Conservation (phyloP, 176 grass and related monocot species). For the Musa troglodytarum region DNA sequence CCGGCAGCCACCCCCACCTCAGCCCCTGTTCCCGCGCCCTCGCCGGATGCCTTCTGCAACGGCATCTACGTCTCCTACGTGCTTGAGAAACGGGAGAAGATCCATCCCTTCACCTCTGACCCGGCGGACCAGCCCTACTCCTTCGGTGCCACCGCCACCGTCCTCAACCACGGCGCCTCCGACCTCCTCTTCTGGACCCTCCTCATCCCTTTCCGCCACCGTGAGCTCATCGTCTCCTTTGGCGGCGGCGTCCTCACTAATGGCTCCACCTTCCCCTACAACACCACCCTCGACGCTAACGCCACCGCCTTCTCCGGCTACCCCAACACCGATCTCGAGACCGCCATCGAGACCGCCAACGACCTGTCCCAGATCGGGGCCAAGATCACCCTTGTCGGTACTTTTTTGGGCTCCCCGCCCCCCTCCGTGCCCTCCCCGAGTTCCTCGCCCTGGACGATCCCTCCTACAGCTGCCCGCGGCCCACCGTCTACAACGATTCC, state of each 20-base stretch:
- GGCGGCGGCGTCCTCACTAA: conserved; percentile 57
- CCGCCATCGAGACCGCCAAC: conserved; percentile 38
- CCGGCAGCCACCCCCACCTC: not conserved
- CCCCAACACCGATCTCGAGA: conserved; percentile 66
- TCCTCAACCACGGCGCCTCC: conserved; percentile 58
- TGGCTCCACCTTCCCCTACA: conserved; percentile 55
- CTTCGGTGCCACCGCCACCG: conserved; percentile 47
- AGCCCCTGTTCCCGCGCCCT: conserved; percentile 35
- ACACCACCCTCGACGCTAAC: conserved; percentile 58
- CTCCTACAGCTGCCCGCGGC: conserved; percentile 45
- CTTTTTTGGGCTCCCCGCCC: conserved; percentile 43
- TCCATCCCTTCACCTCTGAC: conserved; percentile 55
- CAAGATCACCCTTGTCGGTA: conserved; percentile 46
- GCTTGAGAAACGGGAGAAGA: conserved; percentile 29
- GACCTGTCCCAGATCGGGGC: conserved; percentile 16
- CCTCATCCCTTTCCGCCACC: conserved; percentile 43
- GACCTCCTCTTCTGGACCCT: conserved; percentile 61
- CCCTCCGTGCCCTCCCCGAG: conserved; percentile 39
- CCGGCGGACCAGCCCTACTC: conserved; percentile 54
- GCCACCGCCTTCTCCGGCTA: conserved; percentile 74
- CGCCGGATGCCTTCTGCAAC: conserved; percentile 59
- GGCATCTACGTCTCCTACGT: conserved; percentile 57
- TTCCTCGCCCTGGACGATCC: conserved; percentile 38
- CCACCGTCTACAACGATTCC: conserved; percentile 14
- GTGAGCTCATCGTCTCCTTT: conserved; percentile 67